Conservation (phyloP, 805 yeast genomes). For the Spathaspora arborariae region DNA sequence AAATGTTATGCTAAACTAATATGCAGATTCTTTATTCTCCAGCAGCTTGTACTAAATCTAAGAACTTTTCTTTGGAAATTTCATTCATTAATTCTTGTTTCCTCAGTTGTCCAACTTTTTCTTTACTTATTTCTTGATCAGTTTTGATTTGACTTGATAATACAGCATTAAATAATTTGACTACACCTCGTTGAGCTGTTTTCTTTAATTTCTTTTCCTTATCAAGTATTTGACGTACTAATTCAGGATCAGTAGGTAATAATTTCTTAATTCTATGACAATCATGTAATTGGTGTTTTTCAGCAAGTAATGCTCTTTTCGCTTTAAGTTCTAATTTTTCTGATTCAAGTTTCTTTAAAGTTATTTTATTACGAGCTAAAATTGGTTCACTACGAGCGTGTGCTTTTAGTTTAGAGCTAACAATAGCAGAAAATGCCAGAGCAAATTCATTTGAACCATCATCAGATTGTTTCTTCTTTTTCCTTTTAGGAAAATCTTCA, state of each 20-base stretch:
- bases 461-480: constrained; percentile 52
- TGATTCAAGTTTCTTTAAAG: constrained; percentile 67
- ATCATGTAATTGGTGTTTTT: constrained; percentile 65
- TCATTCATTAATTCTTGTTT: constrained; percentile 67
- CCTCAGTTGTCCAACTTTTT: constrained; percentile 42
- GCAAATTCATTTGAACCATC: constrained; percentile 81
- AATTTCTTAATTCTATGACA: constrained; percentile 65
- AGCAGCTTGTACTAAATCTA: constrained; percentile 82
- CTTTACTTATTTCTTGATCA: constrained; percentile 45
- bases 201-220: constrained; percentile 69
- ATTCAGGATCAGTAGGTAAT: constrained; percentile 61
- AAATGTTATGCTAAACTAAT: not conserved
- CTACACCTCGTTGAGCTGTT: constrained; percentile 85
- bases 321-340: constrained; percentile 85
- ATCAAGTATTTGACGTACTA: constrained; percentile 56
- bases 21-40: constrained; percentile 27
- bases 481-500: constrained; percentile 41
- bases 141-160: constrained; percentile 71
- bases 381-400: constrained; percentile 89
- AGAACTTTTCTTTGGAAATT: constrained; percentile 82
- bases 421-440: constrained; percentile 75
- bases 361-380: constrained; percentile 74
- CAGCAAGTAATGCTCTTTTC: constrained; percentile 60
- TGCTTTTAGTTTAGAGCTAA: constrained; percentile 83
- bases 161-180: constrained; percentile 78